These are phyloP conservation scores for Capsicum rhomboideum DNA, from an alignment of 257 asterid genomes.

Conservation along the genomic window DNA sequence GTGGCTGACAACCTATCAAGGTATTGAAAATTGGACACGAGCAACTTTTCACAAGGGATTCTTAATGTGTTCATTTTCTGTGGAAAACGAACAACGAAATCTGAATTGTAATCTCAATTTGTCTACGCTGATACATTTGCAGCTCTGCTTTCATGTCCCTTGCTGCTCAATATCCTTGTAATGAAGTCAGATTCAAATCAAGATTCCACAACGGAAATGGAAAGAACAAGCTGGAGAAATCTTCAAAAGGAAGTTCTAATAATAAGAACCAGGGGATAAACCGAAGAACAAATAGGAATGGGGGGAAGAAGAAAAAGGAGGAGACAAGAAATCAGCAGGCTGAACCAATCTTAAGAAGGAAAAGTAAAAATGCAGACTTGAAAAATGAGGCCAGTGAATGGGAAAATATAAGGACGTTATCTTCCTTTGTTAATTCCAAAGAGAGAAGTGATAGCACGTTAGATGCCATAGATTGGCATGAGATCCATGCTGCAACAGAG, in stretches of 20 bases:
- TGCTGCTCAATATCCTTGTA: conserved; percentile 42
- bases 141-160: conserved; percentile 76
- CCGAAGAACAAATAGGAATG: not conserved
- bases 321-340: not conserved
- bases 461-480: conserved; percentile 19
- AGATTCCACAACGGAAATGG: not conserved
- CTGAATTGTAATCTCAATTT: not conserved
- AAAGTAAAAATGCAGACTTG: not conserved
- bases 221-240: not conserved
- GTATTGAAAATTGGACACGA: conserved; percentile 8
- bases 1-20: conserved; percentile 74
- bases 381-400: conserved; percentile 5
- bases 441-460: not conserved
- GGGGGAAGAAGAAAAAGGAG: not conserved
- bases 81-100: not conserved
- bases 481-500: conserved; percentile 9
- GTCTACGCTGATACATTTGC: conserved; percentile 15
- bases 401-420: conserved; percentile 11
- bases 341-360: not conserved
- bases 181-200: not conserved
- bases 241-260: not conserved
- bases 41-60: not conserved
- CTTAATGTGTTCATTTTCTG: not conserved
- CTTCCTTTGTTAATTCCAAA: not conserved
- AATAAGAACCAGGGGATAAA: not conserved